Evolutionary conservation across 495 filamentous ascomycete species (phyloP), one percentile per base, ranked within the genome.

Genomic region (Hyphodiscus hymeniophilus): DNA sequence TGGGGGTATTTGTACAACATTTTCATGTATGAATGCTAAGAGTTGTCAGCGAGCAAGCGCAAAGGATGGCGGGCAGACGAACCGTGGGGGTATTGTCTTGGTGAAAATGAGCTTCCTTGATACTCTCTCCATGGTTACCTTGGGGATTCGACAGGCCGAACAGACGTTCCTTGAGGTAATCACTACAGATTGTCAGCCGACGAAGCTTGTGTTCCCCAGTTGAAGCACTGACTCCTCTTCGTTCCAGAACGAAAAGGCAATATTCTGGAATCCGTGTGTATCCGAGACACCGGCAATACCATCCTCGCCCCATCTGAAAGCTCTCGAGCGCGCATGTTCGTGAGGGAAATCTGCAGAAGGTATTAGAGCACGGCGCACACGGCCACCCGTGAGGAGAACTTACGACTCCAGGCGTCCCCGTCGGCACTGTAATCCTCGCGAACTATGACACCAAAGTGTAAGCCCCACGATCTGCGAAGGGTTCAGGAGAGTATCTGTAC

Each of bases 1-100:
- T 97, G 91, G 0, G 91, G 91, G 56, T 95, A 94, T 64, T 96
- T 97, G 75, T 97, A 97, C 52, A 95, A 81, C 58, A 79, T 92
- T 64, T 97, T 97, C 91, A 97, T 97, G 70, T 97, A 97, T 17
- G 91, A 95, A 66, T 97, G 91, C 84, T 89, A 60, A 52, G 7
- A 12, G 7, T 12, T 17, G 41, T 30, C 20, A 46, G 42, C 51
- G 60, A 49, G 41, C 6, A 49, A 1, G 16, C 16, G 17, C 23
- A 24, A 8, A 13, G 34, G 30, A 39, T 26, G 21, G 15, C 15
- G 17, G 18, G 22, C 60, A 31, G 20, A 48, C 68, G 55, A 67
- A 74, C 71, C 42, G 66, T 73, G 65, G 91, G 91, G 21, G 86
- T 94, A 61, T 97, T 97, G 63, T 97, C 91, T 42, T 95, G 66